Evolutionary conservation across 83 land plant species (phyloP).

Genomic region (Thuja plicata): DNA sequence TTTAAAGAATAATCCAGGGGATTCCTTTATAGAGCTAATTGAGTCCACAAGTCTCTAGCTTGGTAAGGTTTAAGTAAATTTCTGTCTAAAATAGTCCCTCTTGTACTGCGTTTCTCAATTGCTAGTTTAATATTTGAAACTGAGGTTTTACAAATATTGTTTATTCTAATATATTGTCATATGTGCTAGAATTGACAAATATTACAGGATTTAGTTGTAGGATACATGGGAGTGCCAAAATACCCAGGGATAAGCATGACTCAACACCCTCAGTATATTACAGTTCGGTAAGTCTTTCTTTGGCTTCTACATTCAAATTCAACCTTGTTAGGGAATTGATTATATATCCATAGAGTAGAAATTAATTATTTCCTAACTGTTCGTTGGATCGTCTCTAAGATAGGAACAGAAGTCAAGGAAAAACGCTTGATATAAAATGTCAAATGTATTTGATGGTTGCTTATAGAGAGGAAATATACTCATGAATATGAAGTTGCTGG

Average conservation of each 20-base stretch:
- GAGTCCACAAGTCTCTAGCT: background rate
- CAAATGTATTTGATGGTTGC: background rate
- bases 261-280: slow-evolving; percentile 95
- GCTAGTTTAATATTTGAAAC: background rate
- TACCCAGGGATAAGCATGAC: slow-evolving; percentile 87
- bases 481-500: background rate
- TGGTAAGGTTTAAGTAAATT: background rate
- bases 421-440: slow-evolving; percentile 66
- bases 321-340: background rate
- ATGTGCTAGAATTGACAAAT: slow-evolving; percentile 12
- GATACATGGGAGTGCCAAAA: slow-evolving; percentile 99
- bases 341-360: background rate
- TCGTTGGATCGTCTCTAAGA: background rate
- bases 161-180: background rate
- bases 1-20: too few relatives aligned
- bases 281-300: slow-evolving; percentile 67
- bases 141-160: background rate
- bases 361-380: background rate
- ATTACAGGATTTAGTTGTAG: slow-evolving; percentile 94
- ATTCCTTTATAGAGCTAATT: background rate
- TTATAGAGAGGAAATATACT: background rate
- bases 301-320: background rate
- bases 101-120: background rate
- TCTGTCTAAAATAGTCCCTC: background rate
- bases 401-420: slow-evolving; percentile 78